Percentiles rank a stretch among this genome's conserved stretches.
phyloP scores from a whole-genome alignment of 768 basidiomycete genomes.

The Royoungia palumana region DNA sequence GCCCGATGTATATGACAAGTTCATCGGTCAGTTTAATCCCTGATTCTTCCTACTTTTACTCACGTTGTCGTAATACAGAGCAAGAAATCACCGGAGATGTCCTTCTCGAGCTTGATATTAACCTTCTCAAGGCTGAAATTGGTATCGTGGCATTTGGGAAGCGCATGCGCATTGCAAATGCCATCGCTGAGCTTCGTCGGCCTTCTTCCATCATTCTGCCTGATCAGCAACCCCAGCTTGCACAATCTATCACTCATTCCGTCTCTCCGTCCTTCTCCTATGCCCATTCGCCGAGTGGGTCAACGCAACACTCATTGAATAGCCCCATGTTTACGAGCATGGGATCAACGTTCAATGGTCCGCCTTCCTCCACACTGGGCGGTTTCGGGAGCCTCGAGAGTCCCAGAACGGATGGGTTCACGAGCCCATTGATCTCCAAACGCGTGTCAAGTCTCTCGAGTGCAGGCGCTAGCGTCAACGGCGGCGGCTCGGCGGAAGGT shows the following conservation, averaged over 20 bases:
- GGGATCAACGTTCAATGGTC: constrained; percentile 24
- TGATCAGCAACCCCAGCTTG: constrained; percentile 38
- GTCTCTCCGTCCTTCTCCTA: constrained; percentile 31
- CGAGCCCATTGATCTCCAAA: constrained; percentile 16
- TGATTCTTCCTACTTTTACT: not conserved
- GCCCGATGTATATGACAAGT: constrained; percentile 75
- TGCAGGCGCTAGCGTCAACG: constrained; percentile 23
- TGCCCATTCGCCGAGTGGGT: constrained; percentile 36
- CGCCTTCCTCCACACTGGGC: constrained; percentile 21
- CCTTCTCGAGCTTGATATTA: constrained; percentile 88
- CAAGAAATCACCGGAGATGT: constrained; percentile 99
- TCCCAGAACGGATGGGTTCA: constrained; percentile 19
- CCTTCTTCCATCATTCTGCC: constrained; percentile 62
- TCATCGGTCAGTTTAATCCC: constrained; percentile 58
- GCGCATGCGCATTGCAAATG: constrained; percentile 88
- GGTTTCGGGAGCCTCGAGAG: constrained; percentile 34
- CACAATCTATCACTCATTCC: constrained; percentile 28
- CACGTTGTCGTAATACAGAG: constrained; percentile 46
- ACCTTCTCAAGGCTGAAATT: constrained; percentile 88
- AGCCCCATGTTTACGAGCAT: constrained; percentile 37
- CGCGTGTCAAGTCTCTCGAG: constrained; percentile 30
- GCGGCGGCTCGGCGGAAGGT: constrained; percentile 21
- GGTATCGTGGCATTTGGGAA: constrained; percentile 94
- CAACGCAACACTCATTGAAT: constrained; percentile 43
- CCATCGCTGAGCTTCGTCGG: constrained; percentile 81